Conservation (phyloP, 2,329 filamentous ascomycete genomes). For the Geosmithia flava region DNA sequence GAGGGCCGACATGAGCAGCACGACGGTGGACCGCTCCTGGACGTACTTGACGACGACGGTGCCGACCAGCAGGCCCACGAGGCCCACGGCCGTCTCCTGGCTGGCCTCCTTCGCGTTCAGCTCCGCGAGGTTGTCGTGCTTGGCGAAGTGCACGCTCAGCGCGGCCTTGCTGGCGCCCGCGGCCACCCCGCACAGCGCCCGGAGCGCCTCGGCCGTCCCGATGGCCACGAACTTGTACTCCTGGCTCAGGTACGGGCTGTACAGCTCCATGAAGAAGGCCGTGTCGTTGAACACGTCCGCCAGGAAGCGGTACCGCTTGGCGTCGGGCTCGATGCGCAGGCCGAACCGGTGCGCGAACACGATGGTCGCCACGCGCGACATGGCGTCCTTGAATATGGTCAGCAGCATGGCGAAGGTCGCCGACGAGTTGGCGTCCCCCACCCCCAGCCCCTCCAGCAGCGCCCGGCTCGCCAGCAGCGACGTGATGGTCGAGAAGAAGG, state of each 20-base stretch:
- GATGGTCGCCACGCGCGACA: constrained; percentile 74
- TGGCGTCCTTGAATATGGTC: constrained; percentile 70
- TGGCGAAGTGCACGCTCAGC: constrained; percentile 83
- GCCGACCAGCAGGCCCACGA: constrained; percentile 77
- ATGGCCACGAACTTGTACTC: constrained; percentile 36
- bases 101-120: constrained; percentile 91
- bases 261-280: constrained; percentile 74
- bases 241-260: constrained; percentile 59
- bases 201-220: constrained; percentile 35
- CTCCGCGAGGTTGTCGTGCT: constrained; percentile 76
- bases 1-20: constrained; percentile 58
- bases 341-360: constrained; percentile 69
- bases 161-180: constrained; percentile 85
- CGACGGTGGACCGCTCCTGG: constrained; percentile 58
- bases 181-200: constrained; percentile 72
- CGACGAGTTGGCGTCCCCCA: constrained; percentile 67
- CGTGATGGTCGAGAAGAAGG: constrained; percentile 73
- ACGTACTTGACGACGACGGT: constrained; percentile 70
- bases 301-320: constrained; percentile 77
- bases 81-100: constrained; percentile 85
- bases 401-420: constrained; percentile 73
- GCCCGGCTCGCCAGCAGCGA: constrained; percentile 70
- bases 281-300: constrained; percentile 84
- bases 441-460: constrained; percentile 68
- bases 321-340: constrained; percentile 75